Evolutionary conservation across 495 filamentous ascomycete genomes (phyloP).

Genomic region (Podospora fimiseda): DNA sequence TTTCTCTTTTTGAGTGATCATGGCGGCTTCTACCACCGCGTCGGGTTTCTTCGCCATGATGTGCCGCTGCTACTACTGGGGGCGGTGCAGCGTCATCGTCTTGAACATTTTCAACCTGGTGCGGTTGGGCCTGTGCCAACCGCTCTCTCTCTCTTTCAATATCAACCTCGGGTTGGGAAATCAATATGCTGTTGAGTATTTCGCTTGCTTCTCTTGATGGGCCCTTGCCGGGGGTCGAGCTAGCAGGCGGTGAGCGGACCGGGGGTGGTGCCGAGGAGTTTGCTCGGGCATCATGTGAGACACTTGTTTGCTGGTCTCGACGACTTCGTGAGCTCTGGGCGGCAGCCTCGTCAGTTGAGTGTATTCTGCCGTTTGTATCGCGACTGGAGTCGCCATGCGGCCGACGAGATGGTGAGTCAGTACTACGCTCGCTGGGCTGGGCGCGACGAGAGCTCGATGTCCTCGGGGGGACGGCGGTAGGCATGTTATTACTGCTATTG

Average conservation of each 20-base stretch:
- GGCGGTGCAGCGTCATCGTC: conserved; percentile 50
- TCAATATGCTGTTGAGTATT: conserved; percentile 69
- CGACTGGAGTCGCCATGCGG: conserved; percentile 32
- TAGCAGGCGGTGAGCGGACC: conserved; percentile 34
- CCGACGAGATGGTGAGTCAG: conserved; percentile 35
- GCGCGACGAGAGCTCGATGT: conserved; percentile 47
- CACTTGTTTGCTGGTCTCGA: conserved; percentile 41
- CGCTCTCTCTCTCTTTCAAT: conserved; percentile 71
- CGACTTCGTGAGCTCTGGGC: conserved; percentile 46
- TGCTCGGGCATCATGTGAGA: conserved; percentile 44
- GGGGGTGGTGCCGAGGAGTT: conserved; percentile 34
- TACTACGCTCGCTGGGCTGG: conserved; percentile 35
- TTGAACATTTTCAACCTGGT: conserved; percentile 30
- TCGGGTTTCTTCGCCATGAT: conserved; percentile 55
- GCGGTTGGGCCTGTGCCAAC: conserved; percentile 54
- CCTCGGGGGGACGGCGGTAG: conserved; percentile 53
- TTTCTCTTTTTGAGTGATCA: conserved; percentile 61
- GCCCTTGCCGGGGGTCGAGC: conserved; percentile 32
- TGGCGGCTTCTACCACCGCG: conserved; percentile 65
- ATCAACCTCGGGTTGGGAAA: conserved; percentile 75
- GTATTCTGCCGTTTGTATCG: conserved; percentile 24
- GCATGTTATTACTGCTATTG: conserved; percentile 24
- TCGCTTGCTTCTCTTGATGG: conserved; percentile 59
- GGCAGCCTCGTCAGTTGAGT: conserved; percentile 31
- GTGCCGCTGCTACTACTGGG: conserved; percentile 45